Conservation (phyloP, 2,329 filamentous ascomycete genomes). For the Fusarium siculi region DNA sequence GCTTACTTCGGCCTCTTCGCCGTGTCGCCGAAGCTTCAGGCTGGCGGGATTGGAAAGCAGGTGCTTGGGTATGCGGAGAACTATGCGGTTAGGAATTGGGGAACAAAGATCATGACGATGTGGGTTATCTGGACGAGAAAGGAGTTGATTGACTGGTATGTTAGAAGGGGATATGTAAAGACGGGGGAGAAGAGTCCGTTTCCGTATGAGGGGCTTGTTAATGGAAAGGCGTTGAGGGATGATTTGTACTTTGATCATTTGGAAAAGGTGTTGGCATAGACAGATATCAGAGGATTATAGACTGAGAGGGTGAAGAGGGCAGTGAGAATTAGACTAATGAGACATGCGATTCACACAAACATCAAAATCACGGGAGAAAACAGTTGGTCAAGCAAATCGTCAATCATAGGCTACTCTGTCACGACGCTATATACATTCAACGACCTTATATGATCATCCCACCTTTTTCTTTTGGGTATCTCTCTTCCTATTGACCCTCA, state of each 20-base stretch:
- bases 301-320: neutral
- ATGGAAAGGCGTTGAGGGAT: slow-evolving; percentile 52
- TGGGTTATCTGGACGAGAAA: slow-evolving; percentile 55
- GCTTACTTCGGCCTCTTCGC: slow-evolving; percentile 62
- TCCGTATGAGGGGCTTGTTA: slow-evolving; percentile 53
- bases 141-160: slow-evolving; percentile 60
- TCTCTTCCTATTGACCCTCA: slow-evolving; percentile 54
- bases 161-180: slow-evolving; percentile 53
- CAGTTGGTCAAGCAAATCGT: slow-evolving; percentile 10
- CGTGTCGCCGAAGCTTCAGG: slow-evolving; percentile 56
- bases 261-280: slow-evolving; percentile 50
- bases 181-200: slow-evolving; percentile 56
- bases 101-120: slow-evolving; percentile 54
- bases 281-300: neutral
- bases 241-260: slow-evolving; percentile 57
- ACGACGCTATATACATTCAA: slow-evolving; percentile 40
- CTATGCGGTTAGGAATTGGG: slow-evolving; percentile 49
- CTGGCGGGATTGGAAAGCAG: slow-evolving; percentile 55
- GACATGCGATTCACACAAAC: neutral
- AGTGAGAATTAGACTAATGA: neutral
- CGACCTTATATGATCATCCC: slow-evolving; percentile 14
- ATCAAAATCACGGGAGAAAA: neutral
- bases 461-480: slow-evolving; percentile 31
- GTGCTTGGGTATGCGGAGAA: slow-evolving; percentile 56
- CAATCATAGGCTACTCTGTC: slow-evolving; percentile 29